Evolutionary conservation across 306 rosid species (phyloP).

Genomic region (Citrullus amarus): DNA sequence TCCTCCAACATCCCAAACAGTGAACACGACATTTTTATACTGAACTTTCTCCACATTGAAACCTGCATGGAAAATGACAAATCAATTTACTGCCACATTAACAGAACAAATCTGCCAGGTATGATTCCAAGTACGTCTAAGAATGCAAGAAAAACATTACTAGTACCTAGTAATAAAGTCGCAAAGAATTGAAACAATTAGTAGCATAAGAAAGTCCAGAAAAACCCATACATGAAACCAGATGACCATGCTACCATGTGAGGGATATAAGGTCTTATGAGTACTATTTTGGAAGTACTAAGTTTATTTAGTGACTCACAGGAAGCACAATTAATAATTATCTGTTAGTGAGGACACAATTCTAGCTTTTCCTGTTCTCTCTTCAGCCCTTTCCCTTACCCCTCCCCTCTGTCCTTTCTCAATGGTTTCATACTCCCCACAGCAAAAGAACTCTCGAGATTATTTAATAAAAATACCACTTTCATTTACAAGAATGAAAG

Average conservation of each 20-base stretch:
- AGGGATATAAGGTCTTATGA: neutral
- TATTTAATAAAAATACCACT: neutral
- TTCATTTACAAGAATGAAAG: neutral
- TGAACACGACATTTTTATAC: constrained; percentile 90
- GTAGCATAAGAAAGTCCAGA: neutral
- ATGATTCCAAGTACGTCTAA: neutral
- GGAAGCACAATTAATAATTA: neutral
- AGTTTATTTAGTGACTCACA: neutral
- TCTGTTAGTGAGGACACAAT: neutral
- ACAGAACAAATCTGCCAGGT: neutral
- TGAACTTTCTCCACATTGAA: constrained; percentile 97
- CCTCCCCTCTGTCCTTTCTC: neutral
- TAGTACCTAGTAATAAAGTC: neutral
- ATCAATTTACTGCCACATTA: neutral
- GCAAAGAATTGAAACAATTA: neutral
- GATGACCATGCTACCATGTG: neutral
- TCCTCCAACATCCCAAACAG: constrained; percentile 98
- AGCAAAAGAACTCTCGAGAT: neutral
- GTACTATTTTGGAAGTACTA: neutral
- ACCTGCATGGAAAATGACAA: constrained; percentile 28
- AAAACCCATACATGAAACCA: neutral
- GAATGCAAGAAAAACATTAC: neutral
- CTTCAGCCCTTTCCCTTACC: neutral
- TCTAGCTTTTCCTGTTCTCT: neutral
- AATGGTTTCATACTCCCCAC: neutral